Base-by-base conservation (phyloP, 2,329 filamentous ascomycete genomes). In the Celoporthe dispersa region DNA sequence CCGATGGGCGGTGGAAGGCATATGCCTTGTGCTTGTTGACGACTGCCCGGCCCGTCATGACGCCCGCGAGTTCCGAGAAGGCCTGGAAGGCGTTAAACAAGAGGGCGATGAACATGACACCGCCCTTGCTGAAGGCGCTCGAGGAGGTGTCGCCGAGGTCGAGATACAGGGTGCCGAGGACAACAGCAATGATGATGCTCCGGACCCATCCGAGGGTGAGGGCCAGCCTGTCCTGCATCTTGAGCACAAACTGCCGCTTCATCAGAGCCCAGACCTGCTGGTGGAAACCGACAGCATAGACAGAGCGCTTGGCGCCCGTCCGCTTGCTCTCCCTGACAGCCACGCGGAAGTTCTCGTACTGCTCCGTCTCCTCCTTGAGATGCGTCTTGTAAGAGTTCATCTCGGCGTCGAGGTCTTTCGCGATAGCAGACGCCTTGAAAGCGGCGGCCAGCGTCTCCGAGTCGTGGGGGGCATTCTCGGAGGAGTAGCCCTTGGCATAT, bases 41-140 rank as follows among this genome's bases (percentile, higher is more conserved):
- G 51, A 97, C 92, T 0, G 90, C 86, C 11, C 94, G 86, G 0
- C 91, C 92, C 22, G 90, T 81, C 92, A 96, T 95, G 1, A 91
- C 92, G 14, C 86, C 85, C 0, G 86, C 91, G 0, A 97, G 81
- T 78, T 97, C 93, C 0, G 91, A 88, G 77, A 96, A 94, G 33
- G 93, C 92, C 76, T 94, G 90, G 80, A 97, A 95, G n/a, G 92
- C 91, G 78, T 95, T 95, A 85, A 95, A 95, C 5, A 97, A 81
- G 1, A 97, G 86, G 31, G 91, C 84, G 67, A 94, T 89, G 81
- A 97, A 97, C 65, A 97, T 83, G 1, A 95, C 87, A 82, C 93
- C 93, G 73, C 93, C 93, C 78, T 93, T 90, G 74, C 90, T 92
- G 80, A 96, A 97, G 3, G 92, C 92, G 53, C 90, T 92, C 41